Conservation (phyloP, 805 yeast genomes). For the Candida suzukii region DNA sequence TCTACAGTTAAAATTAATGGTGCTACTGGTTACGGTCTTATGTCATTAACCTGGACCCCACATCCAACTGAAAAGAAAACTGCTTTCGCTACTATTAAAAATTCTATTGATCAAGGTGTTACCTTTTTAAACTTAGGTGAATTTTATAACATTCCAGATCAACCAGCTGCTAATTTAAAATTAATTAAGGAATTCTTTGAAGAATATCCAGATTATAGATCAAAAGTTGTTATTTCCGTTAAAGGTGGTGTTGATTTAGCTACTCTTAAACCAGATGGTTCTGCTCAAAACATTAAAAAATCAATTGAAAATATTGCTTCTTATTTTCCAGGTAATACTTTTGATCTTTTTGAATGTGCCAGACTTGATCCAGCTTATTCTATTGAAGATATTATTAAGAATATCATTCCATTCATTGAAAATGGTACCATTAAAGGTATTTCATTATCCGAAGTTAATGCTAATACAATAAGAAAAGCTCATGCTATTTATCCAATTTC, state of each 20-base stretch:
- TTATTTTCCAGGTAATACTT: slow-evolving; percentile 29
- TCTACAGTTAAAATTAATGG: not conserved
- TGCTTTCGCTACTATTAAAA: slow-evolving; percentile 47
- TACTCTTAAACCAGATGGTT: slow-evolving; percentile 40
- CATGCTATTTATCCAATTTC: slow-evolving; percentile 47
- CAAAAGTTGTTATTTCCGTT: slow-evolving; percentile 52
- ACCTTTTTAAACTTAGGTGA: slow-evolving; percentile 67
- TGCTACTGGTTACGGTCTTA: slow-evolving; percentile 54
- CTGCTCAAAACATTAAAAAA: slow-evolving; percentile 35
- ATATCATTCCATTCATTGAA: slow-evolving; percentile 51
- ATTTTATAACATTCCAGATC: slow-evolving; percentile 52
- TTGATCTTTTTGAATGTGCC: slow-evolving; percentile 65
- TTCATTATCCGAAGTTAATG: slow-evolving; percentile 69
- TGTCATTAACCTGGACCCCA: slow-evolving; percentile 73
- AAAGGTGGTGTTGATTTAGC: slow-evolving; percentile 50
- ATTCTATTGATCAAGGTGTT: slow-evolving; percentile 42
- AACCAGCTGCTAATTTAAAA: slow-evolving; percentile 39
- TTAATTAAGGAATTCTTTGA: slow-evolving; percentile 51
- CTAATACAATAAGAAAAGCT: slow-evolving; percentile 55
- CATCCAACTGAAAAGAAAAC: slow-evolving; percentile 45
- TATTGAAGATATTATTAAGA: slow-evolving; percentile 50
- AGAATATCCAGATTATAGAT: slow-evolving; percentile 47
- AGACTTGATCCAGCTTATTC: slow-evolving; percentile 56
- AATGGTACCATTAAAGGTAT: slow-evolving; percentile 62
- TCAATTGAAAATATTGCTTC: slow-evolving; percentile 41